Conservation (phyloP, 176 grass and related monocot genomes). For the Miscanthus lutarioriparius region DNA sequence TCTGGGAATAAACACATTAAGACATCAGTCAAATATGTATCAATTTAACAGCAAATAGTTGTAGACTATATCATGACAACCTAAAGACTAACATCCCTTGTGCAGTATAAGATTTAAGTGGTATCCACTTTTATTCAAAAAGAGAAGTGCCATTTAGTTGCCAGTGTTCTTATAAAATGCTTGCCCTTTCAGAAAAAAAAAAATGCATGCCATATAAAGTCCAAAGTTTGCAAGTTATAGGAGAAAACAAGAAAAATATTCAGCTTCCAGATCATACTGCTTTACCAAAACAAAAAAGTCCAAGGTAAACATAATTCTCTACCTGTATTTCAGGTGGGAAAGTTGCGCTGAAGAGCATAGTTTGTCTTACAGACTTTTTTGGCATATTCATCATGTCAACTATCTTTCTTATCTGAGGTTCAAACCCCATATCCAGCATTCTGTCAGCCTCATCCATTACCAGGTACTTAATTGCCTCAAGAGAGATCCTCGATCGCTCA, state of each 20-base stretch:
- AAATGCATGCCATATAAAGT: neutral
- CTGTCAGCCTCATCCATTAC: conserved; percentile 88
- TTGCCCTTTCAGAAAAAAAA: neutral
- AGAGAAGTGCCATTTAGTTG: neutral
- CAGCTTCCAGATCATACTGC: neutral
- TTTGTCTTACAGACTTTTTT: conserved; percentile 58
- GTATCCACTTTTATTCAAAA: neutral
- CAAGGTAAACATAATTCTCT: neutral
- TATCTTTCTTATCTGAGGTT: conserved; percentile 82
- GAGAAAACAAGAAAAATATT: conserved; percentile 6
- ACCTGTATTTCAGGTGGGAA: conserved; percentile 87
- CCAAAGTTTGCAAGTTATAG: neutral
- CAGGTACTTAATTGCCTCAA: conserved; percentile 70
- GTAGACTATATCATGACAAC: neutral
- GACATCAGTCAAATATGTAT: conserved; percentile 1
- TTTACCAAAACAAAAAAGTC: neutral
- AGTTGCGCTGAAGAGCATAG: conserved; percentile 92
- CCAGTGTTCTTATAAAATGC: neutral
- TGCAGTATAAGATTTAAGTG: neutral
- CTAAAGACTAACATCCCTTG: neutral
- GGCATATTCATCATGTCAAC: conserved; percentile 78
- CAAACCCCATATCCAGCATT: conserved; percentile 99
- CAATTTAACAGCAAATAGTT: neutral
- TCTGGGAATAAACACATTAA: conserved; percentile 39
- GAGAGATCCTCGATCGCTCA: conserved; percentile 71